Evolutionary conservation across 805 yeast species (phyloP).

Genomic region (Saccharomycopsis capsularis): DNA sequence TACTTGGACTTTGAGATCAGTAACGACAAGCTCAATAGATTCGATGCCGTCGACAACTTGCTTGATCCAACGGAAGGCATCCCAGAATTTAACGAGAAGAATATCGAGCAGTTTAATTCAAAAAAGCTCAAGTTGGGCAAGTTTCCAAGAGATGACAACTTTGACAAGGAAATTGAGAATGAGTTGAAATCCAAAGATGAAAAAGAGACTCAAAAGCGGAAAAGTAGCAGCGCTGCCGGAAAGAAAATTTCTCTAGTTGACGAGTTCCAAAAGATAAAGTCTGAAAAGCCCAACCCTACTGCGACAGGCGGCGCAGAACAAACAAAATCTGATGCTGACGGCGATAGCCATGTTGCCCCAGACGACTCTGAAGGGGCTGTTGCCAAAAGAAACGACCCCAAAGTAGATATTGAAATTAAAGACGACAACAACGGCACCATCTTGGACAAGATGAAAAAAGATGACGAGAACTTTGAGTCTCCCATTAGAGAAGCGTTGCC

Average conservation of each 20-base stretch:
- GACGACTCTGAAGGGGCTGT: conserved; percentile 8
- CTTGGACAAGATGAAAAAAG: conserved; percentile 30
- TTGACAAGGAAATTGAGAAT: conserved; percentile 74
- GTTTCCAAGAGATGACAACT: conserved; percentile 81
- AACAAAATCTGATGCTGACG: not conserved
- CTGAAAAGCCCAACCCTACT: conserved; percentile 30
- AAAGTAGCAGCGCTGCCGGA: conserved; percentile 23
- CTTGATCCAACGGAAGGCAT: conserved; percentile 39
- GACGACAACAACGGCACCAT: conserved; percentile 25
- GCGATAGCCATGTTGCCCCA: not conserved
- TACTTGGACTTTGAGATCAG: conserved; percentile 45
- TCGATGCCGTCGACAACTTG: conserved; percentile 42
- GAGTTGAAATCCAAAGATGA: conserved; percentile 78
- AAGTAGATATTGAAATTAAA: conserved; percentile 24
- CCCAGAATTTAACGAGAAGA: conserved; percentile 33
- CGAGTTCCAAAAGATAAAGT: conserved; percentile 54
- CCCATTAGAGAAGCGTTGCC: conserved; percentile 77
- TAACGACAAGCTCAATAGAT: conserved; percentile 28
- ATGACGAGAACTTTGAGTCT: conserved; percentile 43
- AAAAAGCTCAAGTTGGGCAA: conserved; percentile 76
- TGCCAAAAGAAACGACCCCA: not conserved
- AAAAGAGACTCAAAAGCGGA: conserved; percentile 39
- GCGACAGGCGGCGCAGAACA: not conserved
- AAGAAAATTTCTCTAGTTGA: conserved; percentile 46
- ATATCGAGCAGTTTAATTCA: conserved; percentile 54